Evolutionary conservation across 169 alveolate genomes (phyloP), one percentile per base, ranked within the genome.

Genomic region (Plasmodium gallinaceum): DNA sequence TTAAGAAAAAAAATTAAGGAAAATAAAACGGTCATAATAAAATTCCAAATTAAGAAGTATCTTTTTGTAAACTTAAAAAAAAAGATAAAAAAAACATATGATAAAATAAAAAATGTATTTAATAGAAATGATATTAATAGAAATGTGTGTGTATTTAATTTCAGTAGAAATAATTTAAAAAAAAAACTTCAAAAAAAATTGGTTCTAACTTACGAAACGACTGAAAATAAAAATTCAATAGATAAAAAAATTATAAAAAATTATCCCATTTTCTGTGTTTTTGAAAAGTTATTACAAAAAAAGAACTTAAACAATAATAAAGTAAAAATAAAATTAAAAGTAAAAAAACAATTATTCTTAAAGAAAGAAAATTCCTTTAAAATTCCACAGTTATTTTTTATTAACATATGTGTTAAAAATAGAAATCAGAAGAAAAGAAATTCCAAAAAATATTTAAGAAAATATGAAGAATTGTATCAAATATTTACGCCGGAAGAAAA

Each of bases 391-490:
- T 46, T 48, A 18, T 32, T 74, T 74, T 74, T 74, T 20, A 75
- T 75, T 39, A 46, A 68, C 46, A 24, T 54, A 48, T 68, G 42
- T 39, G 32, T 62, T 10, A 57, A 14, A 39, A 42, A 68, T 39
- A 71, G 9, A 7, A 60, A 80, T 9, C 66, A 24, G 10, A 43
- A 43, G n/a, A 80, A 62, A 65, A 78, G 60, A 70, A 18, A 51
- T 48, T 32, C 65, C 60, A 32, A 80, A 46, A 65, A 12, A 10
- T 45, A 46, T 62, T 75, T 80, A 37, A 69, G 83, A 45, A 80
- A 80, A 52, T 80, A 80, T 20, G 90, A 80, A 80, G 90, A 80
- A 54, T 54, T 80, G 24, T 80, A 80, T 69, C 24, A 80, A 80
- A 68, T 66, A 80, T 80, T 68, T 80, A 80, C 58, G 42, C 74